Evolutionary conservation across 176 grass and related monocot genomes (phyloP).

Genomic region (Areca catechu): DNA sequence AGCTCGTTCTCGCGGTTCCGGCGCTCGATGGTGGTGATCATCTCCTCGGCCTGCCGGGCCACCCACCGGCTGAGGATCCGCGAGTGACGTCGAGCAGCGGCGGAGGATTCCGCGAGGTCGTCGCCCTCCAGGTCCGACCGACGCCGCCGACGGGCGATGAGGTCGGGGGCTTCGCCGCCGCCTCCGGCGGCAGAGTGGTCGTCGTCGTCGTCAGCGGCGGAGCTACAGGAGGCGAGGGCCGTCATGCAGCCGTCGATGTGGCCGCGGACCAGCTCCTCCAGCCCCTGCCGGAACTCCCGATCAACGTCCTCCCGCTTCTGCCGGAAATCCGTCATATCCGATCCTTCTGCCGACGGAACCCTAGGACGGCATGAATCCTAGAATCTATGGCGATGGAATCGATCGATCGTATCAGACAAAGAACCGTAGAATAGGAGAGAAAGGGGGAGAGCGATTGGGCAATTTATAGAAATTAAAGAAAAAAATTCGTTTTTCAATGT

Average conservation of each 20-base stretch:
- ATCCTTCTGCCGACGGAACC: background rate
- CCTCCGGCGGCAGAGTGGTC: background rate
- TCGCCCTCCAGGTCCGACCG: slow-evolving; percentile 22
- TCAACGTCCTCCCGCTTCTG: slow-evolving; percentile 14
- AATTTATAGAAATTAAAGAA: too few species aligned
- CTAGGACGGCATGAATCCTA: background rate
- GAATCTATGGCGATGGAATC: too few species aligned
- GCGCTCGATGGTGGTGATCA: slow-evolving; percentile 57
- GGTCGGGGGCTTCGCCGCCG: background rate
- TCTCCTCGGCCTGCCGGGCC: slow-evolving; percentile 70
- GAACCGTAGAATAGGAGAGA: too few species aligned
- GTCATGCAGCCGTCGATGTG: slow-evolving; percentile 15
- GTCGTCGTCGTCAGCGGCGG: slow-evolving; percentile 3
- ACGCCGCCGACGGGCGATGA: slow-evolving; percentile 4
- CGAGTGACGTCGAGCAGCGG: slow-evolving; percentile 23
- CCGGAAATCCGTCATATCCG: slow-evolving; percentile 18
- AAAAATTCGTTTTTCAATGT: too few species aligned
- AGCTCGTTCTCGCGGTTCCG: slow-evolving; percentile 86
- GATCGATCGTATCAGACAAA: too few species aligned
- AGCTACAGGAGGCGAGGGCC: background rate
- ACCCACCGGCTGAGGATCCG: slow-evolving; percentile 62
- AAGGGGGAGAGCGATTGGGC: too few species aligned
- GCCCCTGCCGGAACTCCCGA: slow-evolving; percentile 16
- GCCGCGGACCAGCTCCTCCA: slow-evolving; percentile 17
- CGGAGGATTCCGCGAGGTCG: slow-evolving; percentile 38